phyloP scores from a whole-genome alignment of 2,329 filamentous ascomycete genomes.

The Rutstroemia sp. region DNA sequence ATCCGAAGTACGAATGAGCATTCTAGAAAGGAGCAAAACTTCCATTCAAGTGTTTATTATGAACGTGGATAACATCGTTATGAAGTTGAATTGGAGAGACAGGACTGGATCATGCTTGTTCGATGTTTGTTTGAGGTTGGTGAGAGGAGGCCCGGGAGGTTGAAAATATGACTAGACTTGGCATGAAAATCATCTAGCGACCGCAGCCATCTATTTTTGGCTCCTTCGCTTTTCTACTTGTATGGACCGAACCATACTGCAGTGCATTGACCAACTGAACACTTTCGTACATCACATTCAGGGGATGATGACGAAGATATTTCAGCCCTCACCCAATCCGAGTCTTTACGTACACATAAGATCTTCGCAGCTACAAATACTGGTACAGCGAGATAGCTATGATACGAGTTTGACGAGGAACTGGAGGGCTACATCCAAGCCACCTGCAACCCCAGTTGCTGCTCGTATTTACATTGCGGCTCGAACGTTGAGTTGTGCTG shows the following conservation, averaged over 20 bases:
- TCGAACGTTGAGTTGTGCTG: too few species aligned
- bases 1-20: neutral
- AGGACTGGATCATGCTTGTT: constrained; percentile 3
- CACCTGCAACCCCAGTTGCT: neutral
- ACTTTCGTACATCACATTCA: neutral
- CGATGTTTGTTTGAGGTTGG: constrained; percentile 2
- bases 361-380: neutral
- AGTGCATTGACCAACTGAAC: neutral
- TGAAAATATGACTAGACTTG: neutral
- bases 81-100: neutral
- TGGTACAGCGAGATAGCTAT: neutral
- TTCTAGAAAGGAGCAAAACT: neutral
- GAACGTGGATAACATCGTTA: too few species aligned
- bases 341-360: neutral
- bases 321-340: neutral
- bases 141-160: neutral
- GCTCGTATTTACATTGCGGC: too few species aligned
- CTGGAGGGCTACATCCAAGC: neutral
- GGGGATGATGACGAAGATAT: neutral
- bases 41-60: neutral
- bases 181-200: neutral
- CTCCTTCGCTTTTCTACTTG: neutral
- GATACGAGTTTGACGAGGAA: neutral
- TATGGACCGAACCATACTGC: neutral
- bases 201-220: neutral